These are phyloP conservation scores for Yamadazyma epiphylla DNA, from an alignment of 1,139 yeast genomes.

Conservation along the genomic window DNA sequence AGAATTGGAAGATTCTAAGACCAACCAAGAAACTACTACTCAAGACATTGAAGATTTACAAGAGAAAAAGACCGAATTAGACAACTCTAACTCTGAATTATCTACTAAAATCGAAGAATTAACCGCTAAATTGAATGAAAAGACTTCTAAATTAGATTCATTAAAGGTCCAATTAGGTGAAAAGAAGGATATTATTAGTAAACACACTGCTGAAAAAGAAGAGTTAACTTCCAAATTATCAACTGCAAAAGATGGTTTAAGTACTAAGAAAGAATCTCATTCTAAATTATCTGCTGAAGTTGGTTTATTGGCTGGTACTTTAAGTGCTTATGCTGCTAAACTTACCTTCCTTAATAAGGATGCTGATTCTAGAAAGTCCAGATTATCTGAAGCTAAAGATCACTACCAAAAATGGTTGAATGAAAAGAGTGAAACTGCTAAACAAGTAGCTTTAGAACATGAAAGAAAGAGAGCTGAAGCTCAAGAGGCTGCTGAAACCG, in stretches of 20 bases:
- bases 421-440: slow-evolving; percentile 41
- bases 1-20: slow-evolving; percentile 47
- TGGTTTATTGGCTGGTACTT: slow-evolving; percentile 37
- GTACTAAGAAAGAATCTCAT: slow-evolving; percentile 36
- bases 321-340: slow-evolving; percentile 45
- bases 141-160: slow-evolving; percentile 36
- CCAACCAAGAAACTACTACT: slow-evolving; percentile 43
- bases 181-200: slow-evolving; percentile 34
- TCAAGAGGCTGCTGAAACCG: slow-evolving; percentile 45
- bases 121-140: slow-evolving; percentile 38
- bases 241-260: slow-evolving; percentile 29
- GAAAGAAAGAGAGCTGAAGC: slow-evolving; percentile 48
- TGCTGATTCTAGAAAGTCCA: slow-evolving; percentile 30
- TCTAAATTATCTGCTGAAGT: slow-evolving; percentile 41
- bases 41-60: slow-evolving; percentile 43
- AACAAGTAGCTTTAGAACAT: slow-evolving; percentile 35
- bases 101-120: slow-evolving; percentile 38
- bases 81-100: slow-evolving; percentile 42
- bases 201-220: slow-evolving; percentile 35
- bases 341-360: slow-evolving; percentile 37
- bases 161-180: slow-evolving; percentile 38
- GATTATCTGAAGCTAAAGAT: slow-evolving; percentile 42
- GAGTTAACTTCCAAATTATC: slow-evolving; percentile 37
- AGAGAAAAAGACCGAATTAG: slow-evolving; percentile 39
- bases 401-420: slow-evolving; percentile 40